phyloP scores from a whole-genome alignment of 352 stramenopile species.

The Phytophthora sojae region DNA sequence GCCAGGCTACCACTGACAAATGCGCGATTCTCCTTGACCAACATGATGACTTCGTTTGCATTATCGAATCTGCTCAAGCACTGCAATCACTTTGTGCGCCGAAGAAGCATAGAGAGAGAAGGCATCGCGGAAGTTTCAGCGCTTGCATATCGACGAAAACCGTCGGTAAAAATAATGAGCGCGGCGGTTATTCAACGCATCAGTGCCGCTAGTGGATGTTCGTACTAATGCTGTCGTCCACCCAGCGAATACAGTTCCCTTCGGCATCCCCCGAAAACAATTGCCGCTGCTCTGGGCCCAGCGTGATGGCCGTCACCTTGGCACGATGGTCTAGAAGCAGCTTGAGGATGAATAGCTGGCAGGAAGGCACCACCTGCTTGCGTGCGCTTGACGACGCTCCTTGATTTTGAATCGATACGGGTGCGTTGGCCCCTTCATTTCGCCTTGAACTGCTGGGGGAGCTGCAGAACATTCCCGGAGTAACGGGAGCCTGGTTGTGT shows the following conservation, averaged over 20 bases:
- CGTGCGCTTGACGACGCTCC: constrained; percentile 12
- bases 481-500: not conserved
- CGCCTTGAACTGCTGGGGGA: constrained; percentile 13
- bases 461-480: not conserved
- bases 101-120: not conserved
- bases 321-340: constrained; percentile 73
- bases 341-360: constrained; percentile 81
- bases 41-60: not conserved
- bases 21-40: not conserved
- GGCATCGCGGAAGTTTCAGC: constrained; percentile 21
- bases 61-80: not conserved
- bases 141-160: constrained; percentile 18
- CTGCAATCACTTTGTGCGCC: not conserved
- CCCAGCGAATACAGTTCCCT: constrained; percentile 80
- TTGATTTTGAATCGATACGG: constrained; percentile 22
- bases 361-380: constrained; percentile 66
- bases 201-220: constrained; percentile 50
- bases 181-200: not conserved
- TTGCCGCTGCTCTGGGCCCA: constrained; percentile 71
- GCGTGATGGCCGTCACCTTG: constrained; percentile 63
- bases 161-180: constrained; percentile 27
- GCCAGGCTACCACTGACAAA: not conserved
- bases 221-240: constrained; percentile 78
- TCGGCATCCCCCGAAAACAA: constrained; percentile 72
- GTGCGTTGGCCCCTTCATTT: not conserved